A percentile compares a stretch with the other conserved stretches of the same genome.
Evolutionary conservation across 371 early-diverging fungal genomes (phyloP).

Genomic region (Mucor indicus): DNA sequence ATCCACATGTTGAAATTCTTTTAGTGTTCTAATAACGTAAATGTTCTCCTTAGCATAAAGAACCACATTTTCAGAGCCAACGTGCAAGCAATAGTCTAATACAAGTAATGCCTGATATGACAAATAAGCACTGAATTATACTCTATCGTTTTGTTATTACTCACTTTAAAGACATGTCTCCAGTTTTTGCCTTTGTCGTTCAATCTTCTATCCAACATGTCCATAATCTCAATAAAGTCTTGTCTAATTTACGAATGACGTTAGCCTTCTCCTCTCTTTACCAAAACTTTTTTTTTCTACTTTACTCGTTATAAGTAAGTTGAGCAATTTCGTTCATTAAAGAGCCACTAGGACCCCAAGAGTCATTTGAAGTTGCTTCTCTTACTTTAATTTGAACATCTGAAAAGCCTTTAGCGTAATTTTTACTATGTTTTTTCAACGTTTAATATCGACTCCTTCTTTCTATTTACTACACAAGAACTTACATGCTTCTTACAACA

Average conservation of each 20-base stretch:
- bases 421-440: slow-evolving; percentile 66
- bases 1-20: slow-evolving; percentile 94
- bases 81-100: slow-evolving; percentile 72
- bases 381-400: slow-evolving; percentile 95
- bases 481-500: slow-evolving; percentile 31
- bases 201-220: slow-evolving; percentile 93
- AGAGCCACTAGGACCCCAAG: slow-evolving; percentile 81
- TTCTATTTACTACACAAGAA: neutral
- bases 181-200: slow-evolving; percentile 97
- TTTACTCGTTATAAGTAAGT: slow-evolving; percentile 84
- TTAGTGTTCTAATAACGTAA: slow-evolving; percentile 90
- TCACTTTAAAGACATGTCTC: slow-evolving; percentile 97
- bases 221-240: slow-evolving; percentile 94
- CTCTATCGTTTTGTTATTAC: neutral
- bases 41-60: slow-evolving; percentile 86
- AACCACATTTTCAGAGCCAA: slow-evolving; percentile 88
- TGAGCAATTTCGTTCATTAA: slow-evolving; percentile 90
- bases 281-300: too few relatives aligned
- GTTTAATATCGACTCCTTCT: neutral
- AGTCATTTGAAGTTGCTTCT: slow-evolving; percentile 93
- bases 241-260: too few relatives aligned
- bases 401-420: slow-evolving; percentile 93
- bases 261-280: too few relatives aligned
- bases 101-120: slow-evolving; percentile 45
- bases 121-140: too few relatives aligned